Percentiles rank a stretch among this genome's conserved stretches.
phyloP scores from a whole-genome alignment of 2,329 filamentous ascomycete species.

The Phialophora expanda region DNA sequence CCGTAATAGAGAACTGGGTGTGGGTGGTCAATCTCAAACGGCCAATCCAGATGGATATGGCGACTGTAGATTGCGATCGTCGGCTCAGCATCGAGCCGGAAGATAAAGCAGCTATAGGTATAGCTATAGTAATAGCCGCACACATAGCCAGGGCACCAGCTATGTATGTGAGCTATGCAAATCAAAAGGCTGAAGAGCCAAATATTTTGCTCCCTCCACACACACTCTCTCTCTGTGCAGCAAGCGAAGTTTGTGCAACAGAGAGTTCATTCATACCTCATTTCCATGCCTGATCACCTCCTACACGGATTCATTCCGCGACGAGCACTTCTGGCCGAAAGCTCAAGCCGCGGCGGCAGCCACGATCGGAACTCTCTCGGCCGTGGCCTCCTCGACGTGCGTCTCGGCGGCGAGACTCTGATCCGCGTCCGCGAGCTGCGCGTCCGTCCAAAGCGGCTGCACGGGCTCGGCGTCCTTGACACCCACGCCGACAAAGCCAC shows the following conservation, averaged over 20 bases:
- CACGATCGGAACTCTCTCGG: conserved; percentile 30
- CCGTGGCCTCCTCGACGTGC: conserved; percentile 25
- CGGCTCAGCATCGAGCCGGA: background rate
- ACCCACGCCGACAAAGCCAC: conserved; percentile 94
- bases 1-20: no score
- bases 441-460: conserved; percentile 86
- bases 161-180: background rate
- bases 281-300: background rate
- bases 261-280: background rate
- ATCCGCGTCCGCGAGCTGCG: conserved; percentile 64
- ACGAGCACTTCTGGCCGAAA: conserved; percentile 32
- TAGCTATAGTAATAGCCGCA: background rate
- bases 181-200: conserved; percentile 33
- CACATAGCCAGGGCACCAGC: background rate
- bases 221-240: background rate
- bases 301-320: conserved; percentile 6
- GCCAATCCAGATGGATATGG: conserved; percentile 19
- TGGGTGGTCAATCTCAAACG: conserved; percentile 17
- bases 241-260: background rate
- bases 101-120: background rate
- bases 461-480: conserved; percentile 66
- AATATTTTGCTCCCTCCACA: conserved; percentile 26
- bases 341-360: conserved; percentile 38
- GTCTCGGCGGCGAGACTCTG: conserved; percentile 23
- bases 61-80: conserved; percentile 16